Evolutionary conservation across 75 land plant species (phyloP).

Genomic region (Pinus tabuliformis): DNA sequence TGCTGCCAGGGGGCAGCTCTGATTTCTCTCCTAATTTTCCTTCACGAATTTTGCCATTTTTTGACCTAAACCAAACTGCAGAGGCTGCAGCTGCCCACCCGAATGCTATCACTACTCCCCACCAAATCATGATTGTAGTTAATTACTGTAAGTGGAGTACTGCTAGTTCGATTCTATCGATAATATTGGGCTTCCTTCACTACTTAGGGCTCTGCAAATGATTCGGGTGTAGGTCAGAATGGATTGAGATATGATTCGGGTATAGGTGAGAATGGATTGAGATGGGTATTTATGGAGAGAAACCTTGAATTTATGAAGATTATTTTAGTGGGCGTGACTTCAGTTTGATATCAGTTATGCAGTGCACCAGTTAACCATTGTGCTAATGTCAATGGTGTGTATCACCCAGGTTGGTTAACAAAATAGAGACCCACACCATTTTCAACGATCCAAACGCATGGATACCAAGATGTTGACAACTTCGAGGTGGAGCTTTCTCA

Average conservation of each 20-base stretch:
- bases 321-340: background rate
- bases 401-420: no score
- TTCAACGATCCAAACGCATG: no score
- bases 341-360: background rate
- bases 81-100: background rate
- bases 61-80: background rate
- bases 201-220: no score
- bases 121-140: background rate
- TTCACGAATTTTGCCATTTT: background rate
- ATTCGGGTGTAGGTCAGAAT: no score
- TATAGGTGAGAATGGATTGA: no score
- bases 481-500: no score
- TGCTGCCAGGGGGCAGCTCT: constrained; percentile 28
- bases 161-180: background rate
- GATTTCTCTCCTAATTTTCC: background rate
- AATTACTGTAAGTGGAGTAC: background rate
- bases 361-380: background rate
- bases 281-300: background rate
- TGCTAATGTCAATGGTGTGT: no score
- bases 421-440: no score
- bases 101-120: background rate
- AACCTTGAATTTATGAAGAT: no score
- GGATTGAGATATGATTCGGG: no score
- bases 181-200: background rate
- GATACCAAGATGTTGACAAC: no score